A percentile compares a stretch with the other conserved stretches of the same genome.
Conservation (phyloP, 352 stramenopile species). For the Pythium utonaiense region DNA sequence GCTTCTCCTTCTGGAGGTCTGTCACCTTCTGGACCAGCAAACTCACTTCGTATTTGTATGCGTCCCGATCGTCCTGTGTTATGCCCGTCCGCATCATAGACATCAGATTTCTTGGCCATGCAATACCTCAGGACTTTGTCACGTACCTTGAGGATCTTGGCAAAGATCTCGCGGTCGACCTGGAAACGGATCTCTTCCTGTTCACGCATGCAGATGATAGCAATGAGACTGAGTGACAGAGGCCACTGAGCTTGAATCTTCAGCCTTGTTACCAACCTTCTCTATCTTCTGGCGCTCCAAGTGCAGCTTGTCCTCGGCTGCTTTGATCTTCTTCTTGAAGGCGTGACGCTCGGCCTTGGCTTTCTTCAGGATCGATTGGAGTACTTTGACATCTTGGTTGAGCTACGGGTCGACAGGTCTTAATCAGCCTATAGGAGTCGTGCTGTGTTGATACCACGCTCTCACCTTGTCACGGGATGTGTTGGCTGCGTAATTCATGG, state of each 20-base stretch:
- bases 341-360: slow-evolving; percentile 72
- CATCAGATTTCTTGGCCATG: background rate
- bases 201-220: background rate
- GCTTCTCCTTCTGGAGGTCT: slow-evolving; percentile 63
- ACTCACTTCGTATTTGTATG: slow-evolving; percentile 72
- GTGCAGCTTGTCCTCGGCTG: slow-evolving; percentile 52
- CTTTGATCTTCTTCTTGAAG: slow-evolving; percentile 82
- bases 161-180: slow-evolving; percentile 82
- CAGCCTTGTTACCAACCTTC: slow-evolving; percentile 32
- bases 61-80: slow-evolving; percentile 63
- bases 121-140: background rate
- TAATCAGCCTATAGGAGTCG: background rate
- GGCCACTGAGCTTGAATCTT: no score
- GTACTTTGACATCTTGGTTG: slow-evolving; percentile 61
- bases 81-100: background rate
- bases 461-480: slow-evolving; percentile 72
- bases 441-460: background rate
- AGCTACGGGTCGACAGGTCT: slow-evolving; percentile 32
- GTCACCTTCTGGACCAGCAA: slow-evolving; percentile 68
- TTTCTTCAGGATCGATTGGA: slow-evolving; percentile 77
- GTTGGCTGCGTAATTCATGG: slow-evolving; percentile 66
- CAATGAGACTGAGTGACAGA: background rate
- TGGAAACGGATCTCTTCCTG: slow-evolving; percentile 77
- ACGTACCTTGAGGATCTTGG: slow-evolving; percentile 72
- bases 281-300: slow-evolving; percentile 62